These are phyloP conservation scores for Botrytis cinerea DNA, from an alignment of 2,329 filamentous ascomycete genomes.

Conservation along the genomic window DNA sequence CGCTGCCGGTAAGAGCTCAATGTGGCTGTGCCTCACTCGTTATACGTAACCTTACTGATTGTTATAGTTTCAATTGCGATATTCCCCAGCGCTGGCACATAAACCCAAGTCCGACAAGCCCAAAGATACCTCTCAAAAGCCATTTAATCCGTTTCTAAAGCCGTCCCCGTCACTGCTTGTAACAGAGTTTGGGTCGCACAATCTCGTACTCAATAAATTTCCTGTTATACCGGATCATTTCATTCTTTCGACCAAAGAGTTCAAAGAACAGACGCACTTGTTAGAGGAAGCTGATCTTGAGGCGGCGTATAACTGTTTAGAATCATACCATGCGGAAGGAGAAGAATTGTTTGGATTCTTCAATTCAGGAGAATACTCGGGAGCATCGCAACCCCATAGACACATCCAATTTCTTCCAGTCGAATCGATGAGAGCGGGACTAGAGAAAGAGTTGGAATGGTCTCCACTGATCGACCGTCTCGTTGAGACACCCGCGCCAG, in stretches of 20 bases:
- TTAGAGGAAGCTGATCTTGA: conserved; percentile 62
- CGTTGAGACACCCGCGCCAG: conserved; percentile 25
- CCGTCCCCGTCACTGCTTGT: conserved; percentile 57
- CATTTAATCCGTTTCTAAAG: conserved; percentile 65
- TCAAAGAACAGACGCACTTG: conserved; percentile 64
- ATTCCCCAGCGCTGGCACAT: conserved; percentile 66
- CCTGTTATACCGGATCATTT: conserved; percentile 71
- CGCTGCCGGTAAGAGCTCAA: conserved; percentile 34
- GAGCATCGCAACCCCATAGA: conserved; percentile 70
- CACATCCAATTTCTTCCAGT: conserved; percentile 73
- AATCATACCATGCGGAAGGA: conserved; percentile 50
- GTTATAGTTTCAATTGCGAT: conserved; percentile 69
- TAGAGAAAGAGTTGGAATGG: conserved; percentile 47
- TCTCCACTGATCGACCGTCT: conserved; percentile 50
- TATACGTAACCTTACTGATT: conserved; percentile 16
- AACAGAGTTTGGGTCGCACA: conserved; percentile 57
- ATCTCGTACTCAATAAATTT: conserved; percentile 74
- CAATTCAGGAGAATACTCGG: conserved; percentile 68
- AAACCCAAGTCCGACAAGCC: conserved; percentile 57
- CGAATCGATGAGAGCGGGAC: conserved; percentile 59
- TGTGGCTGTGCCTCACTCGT: neutral
- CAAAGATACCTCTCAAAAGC: conserved; percentile 38
- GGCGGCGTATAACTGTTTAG: conserved; percentile 62
- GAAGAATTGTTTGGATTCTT: conserved; percentile 42
- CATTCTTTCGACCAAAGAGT: conserved; percentile 66